Evolutionary conservation across 2,329 filamentous ascomycete genomes (phyloP).

Genomic region (Beauveria scarabaeidicola): DNA sequence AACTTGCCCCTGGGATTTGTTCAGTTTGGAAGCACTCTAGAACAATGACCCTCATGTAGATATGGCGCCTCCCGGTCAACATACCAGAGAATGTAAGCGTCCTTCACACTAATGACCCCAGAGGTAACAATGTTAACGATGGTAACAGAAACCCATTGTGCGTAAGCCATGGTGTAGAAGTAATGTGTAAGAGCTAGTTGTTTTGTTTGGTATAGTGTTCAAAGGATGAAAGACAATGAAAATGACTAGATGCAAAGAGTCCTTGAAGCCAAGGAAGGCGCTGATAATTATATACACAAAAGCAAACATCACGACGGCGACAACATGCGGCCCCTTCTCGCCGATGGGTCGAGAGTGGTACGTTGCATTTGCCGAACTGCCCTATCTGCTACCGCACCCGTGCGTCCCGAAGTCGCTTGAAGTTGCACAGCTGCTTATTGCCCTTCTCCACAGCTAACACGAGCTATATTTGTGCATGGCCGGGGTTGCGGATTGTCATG

Average conservation of each 20-base stretch:
- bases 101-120: not conserved
- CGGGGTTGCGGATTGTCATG: not conserved
- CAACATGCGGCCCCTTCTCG: not conserved
- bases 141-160: not conserved
- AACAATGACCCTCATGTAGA: not conserved
- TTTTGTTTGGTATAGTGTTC: not conserved
- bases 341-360: not conserved
- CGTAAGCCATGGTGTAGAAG: not conserved
- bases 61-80: not conserved
- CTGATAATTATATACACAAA: not conserved
- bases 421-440: not conserved
- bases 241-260: not conserved
- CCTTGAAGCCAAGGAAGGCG: not conserved
- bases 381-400: not conserved
- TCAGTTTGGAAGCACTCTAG: not conserved
- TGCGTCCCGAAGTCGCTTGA: not conserved
- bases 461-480: not conserved
- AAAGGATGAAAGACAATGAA: not conserved
- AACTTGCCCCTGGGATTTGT: not conserved
- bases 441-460: not conserved
- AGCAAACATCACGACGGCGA: not conserved
- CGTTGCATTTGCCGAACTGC: not conserved
- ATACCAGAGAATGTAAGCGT: not conserved
- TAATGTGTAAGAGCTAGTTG: not conserved
- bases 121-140: not conserved